Evolutionary conservation across 2,329 filamentous ascomycete species (phyloP), one percentile per base, ranked within the genome.

Genomic region (Diaporthe sp.): DNA sequence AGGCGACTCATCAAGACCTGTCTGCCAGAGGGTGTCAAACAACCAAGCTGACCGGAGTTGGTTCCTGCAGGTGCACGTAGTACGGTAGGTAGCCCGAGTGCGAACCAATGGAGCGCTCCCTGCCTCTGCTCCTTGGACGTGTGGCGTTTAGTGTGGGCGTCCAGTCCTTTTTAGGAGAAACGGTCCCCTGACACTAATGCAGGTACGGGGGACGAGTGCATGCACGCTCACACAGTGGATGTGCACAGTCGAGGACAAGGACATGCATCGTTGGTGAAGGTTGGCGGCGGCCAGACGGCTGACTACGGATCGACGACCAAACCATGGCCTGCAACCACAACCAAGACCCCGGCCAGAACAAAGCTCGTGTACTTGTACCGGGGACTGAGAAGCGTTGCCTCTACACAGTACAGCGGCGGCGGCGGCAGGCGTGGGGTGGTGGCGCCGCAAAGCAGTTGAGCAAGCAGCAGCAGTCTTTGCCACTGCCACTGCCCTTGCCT

Each of bases 141-240:
- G 57, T 73, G 73, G 73, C 75, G 75, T 59, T 49, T 77, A 75
- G 75, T 70, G 69, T 57, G 49, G 42, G 62, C 57, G 62, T 51
- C 75, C 69, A 77, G 75, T 77, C 75, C 72, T 67, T 70, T 77
- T 70, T 73, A 70, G 73, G 75, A 69, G 74, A 70, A 77, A 75
- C 75, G 73, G 75, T 73, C 73, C 75, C 75, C 75, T 77, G 75
- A 72, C 75, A 74, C 75, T 77, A 77, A 75, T 77, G 75, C 75
- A 77, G 75, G 75, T 75, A 77, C 75, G 73, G 70, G 73, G 73
- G 39, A 73, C 53, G 49, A 57, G 65, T 74, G 59, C 72, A 73
- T 73, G 72, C 58, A 34, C 6, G 9, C 31, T 19, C 51, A 28
- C 72, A 69, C 55, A 65, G 71, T 73, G 28, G n/a, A 65, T 46